phyloP scores from a whole-genome alignment of 2,329 filamentous ascomycete species.

The Hypoxylon sp. region DNA sequence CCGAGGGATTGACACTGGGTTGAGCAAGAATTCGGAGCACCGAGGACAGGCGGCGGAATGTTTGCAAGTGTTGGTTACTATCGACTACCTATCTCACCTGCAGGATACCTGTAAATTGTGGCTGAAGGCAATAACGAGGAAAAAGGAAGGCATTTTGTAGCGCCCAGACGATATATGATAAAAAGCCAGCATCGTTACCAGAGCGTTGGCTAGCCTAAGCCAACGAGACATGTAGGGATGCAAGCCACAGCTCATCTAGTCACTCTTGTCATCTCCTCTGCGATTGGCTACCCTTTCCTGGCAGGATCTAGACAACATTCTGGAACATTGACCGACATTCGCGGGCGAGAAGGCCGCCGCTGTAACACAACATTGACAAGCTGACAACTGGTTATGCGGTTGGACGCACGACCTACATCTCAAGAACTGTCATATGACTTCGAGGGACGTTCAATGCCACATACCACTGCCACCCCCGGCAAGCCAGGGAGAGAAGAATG shows the following conservation, averaged over 20 bases:
- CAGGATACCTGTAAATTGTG: constrained; percentile 17
- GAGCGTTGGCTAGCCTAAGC: constrained; percentile 16
- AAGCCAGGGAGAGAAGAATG: constrained; percentile 19
- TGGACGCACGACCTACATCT: constrained; percentile 34
- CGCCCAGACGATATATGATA: constrained; percentile 27
- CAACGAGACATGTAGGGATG: constrained; percentile 22
- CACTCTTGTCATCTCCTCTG: constrained; percentile 1
- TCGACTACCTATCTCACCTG: constrained; percentile 13
- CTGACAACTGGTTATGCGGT: constrained; percentile 38
- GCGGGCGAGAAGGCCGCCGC: constrained; percentile 16
- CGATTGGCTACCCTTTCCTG: constrained; percentile 24
- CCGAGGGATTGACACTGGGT: not conserved
- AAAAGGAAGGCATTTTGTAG: constrained; percentile 15
- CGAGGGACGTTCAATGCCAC: constrained; percentile 17
- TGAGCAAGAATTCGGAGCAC: not conserved
- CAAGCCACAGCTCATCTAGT: constrained; percentile 32
- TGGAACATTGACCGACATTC: constrained; percentile 41
- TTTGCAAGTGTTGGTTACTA: constrained; percentile 19
- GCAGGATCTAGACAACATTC: constrained; percentile 21
- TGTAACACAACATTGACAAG: constrained; percentile 39
- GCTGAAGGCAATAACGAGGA: constrained; percentile 5
- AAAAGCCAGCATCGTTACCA: constrained; percentile 5
- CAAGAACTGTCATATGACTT: constrained; percentile 35
- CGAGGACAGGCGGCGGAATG: constrained; percentile 7
- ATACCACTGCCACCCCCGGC: constrained; percentile 1